Conservation (phyloP, 345 rosid species). For the Sisymbrium irio region DNA sequence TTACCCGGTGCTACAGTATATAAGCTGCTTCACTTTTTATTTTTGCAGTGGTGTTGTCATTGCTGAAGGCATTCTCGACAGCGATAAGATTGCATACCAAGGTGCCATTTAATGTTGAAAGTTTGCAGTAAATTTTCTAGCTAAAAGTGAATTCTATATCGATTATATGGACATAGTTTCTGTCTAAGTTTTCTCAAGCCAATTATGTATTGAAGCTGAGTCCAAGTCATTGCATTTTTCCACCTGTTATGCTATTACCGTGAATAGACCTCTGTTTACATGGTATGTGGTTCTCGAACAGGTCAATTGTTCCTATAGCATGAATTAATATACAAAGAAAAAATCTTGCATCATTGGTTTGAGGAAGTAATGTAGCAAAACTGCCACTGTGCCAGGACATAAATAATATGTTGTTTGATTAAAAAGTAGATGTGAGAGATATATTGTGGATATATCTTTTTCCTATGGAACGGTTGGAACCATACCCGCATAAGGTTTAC, state of each 20-base stretch:
- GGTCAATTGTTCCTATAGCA: not conserved
- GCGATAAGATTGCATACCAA: constrained; percentile 44
- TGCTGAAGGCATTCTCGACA: constrained; percentile 79
- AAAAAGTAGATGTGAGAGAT: not conserved
- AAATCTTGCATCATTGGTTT: constrained; percentile 3
- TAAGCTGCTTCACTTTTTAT: constrained; percentile 17
- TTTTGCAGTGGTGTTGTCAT: constrained; percentile 92
- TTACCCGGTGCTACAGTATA: not conserved
- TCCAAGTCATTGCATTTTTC: not conserved
- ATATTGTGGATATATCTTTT: not conserved
- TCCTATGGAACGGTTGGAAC: not conserved
- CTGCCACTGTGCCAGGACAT: not conserved
- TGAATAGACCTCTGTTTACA: not conserved
- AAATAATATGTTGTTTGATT: not conserved
- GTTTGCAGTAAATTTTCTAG: not conserved
- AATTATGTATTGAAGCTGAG: not conserved
- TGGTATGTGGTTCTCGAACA: not conserved
- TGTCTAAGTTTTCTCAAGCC: not conserved
- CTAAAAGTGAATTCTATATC: not conserved
- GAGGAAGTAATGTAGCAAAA: not conserved
- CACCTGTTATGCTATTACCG: not conserved
- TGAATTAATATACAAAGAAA: not conserved
- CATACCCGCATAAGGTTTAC: not conserved
- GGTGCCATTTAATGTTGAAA: constrained; percentile 39
- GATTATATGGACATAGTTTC: not conserved